Evolutionary conservation across 2,329 filamentous ascomycete genomes (phyloP).

Genomic region (Westerdykella ornata): DNA sequence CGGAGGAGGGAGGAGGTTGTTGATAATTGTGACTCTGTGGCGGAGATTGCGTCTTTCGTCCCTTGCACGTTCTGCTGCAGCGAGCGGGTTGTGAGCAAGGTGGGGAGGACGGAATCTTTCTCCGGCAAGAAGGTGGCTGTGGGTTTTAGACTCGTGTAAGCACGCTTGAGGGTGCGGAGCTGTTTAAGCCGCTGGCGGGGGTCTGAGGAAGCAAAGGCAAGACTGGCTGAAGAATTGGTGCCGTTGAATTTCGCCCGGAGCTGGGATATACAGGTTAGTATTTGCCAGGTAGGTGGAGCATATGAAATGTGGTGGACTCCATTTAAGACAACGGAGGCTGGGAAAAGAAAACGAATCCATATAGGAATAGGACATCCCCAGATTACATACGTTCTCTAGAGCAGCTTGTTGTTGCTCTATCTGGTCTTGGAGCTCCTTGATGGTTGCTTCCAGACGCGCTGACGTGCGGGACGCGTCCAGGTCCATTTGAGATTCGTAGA

Average conservation of each 20-base stretch:
- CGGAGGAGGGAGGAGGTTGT: constrained; percentile 37
- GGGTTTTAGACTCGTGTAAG: constrained; percentile 58
- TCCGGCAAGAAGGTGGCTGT: constrained; percentile 60
- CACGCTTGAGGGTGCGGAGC: constrained; percentile 51
- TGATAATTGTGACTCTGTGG: constrained; percentile 38
- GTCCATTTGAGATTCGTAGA: constrained; percentile 32
- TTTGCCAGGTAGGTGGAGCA: background rate
- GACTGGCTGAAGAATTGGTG: constrained; percentile 12
- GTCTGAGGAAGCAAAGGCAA: constrained; percentile 32
- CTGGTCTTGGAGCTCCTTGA: constrained; percentile 58
- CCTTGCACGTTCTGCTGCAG: constrained; percentile 59
- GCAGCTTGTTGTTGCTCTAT: constrained; percentile 44
- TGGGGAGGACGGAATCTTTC: constrained; percentile 61
- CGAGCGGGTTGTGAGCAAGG: constrained; percentile 63
- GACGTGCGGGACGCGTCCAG: constrained; percentile 41
- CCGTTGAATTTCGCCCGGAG: constrained; percentile 33
- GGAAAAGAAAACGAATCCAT: no score
- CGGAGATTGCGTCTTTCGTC: constrained; percentile 53
- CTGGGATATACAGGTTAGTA: constrained; percentile 28
- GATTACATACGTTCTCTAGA: constrained; percentile 39
- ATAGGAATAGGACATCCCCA: constrained; percentile 3
- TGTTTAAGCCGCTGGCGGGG: constrained; percentile 38
- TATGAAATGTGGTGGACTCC: background rate
- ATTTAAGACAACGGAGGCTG: no score
- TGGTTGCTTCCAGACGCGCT: constrained; percentile 57